Base-by-base conservation (phyloP, 805 yeast species). In the Saccharomycopsis sp. region DNA sequence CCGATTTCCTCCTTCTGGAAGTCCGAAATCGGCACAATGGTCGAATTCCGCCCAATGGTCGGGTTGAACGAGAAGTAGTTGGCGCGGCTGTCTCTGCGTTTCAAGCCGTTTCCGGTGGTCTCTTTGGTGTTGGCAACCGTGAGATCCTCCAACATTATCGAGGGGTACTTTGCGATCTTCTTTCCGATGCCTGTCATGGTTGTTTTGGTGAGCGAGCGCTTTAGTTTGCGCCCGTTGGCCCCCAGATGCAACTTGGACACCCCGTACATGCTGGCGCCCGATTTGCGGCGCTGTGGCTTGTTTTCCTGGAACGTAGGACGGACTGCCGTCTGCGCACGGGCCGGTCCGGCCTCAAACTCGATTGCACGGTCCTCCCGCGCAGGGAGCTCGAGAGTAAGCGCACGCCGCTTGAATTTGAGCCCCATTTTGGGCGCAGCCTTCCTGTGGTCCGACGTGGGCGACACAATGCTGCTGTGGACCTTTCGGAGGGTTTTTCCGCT, bases 1-100 rank as follows among this genome's bases (percentile, higher is more conserved):
- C 99, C 99, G 44, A 94, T 73, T 69, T 94, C 99, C 59, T 88
- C 95, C 66, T 89, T 91, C 69, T 94, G 98, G 23, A 79, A 84
- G 41, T 84, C 89, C 2, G 89, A 82, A 50, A 94, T 70, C 15
- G 87, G 87, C 1, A 90, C 87, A 75, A 94, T 94, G 0, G 91
- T 85, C 0, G 98, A 92, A 70, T 94, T 94, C 70, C 97, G 80
- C 9, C 97, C 98, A 40, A 94, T 79, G 0, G 94, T 88, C 1
- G 98, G 97, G 34, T 79, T 80, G 89, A 96, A 91, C 0, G 97
- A 91, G 23, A 92, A 73, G 65, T 91, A 94, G 58, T 80, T 82
- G 0, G 84, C 73, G 8, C 16, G 48, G 47, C 16, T 20, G 24
- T 9, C 34, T 5, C 34, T 24, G 8, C 24, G 50, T 24, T 47